Evolutionary conservation across 2,329 filamentous ascomycete genomes (phyloP).

Genomic region (Ophiocordyceps camponoti-floridani): DNA sequence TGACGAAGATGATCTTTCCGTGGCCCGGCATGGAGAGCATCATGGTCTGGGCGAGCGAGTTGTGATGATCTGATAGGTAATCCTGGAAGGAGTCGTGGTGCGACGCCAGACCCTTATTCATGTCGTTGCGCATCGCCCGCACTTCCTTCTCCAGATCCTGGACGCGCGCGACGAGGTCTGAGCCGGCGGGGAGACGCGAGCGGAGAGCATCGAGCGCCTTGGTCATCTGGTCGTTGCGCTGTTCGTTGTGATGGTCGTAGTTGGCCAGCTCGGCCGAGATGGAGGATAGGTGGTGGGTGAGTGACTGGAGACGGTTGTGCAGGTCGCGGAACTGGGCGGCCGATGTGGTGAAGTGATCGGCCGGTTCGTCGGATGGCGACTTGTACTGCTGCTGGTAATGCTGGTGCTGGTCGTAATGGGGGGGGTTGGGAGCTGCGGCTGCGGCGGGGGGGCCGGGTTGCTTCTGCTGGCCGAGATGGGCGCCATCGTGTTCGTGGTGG

Average conservation of each 20-base stretch:
- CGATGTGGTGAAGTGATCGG: constrained; percentile 29
- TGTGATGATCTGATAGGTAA: constrained; percentile 31
- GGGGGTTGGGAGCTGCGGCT: constrained; percentile 6
- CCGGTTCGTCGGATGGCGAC: constrained; percentile 24
- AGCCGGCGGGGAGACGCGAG: constrained; percentile 27
- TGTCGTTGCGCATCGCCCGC: constrained; percentile 35
- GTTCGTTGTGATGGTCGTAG: constrained; percentile 31
- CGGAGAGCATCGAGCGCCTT: constrained; percentile 28
- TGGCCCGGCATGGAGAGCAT: constrained; percentile 30
- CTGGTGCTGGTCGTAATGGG: too few relatives aligned
- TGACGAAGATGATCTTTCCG: constrained; percentile 42
- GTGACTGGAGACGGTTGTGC: constrained; percentile 61
- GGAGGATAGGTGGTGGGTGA: constrained; percentile 49
- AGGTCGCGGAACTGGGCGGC: constrained; percentile 63
- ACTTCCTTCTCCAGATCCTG: constrained; percentile 40
- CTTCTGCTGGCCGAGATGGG: constrained; percentile 4
- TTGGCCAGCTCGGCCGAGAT: constrained; percentile 39
- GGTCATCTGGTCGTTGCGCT: constrained; percentile 37
- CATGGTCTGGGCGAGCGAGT: constrained; percentile 27
- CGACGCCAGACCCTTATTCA: constrained; percentile 28
- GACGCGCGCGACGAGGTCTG: constrained; percentile 25
- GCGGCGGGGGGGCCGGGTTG: constrained; percentile 11
- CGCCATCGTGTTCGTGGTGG: constrained; percentile 3
- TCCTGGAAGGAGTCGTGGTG: constrained; percentile 34
- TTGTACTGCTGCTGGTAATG: too few relatives aligned